These are phyloP conservation scores for Stereum hirsutum DNA, from an alignment of 1,284 basidiomycete genomes.

Conservation along the genomic window DNA sequence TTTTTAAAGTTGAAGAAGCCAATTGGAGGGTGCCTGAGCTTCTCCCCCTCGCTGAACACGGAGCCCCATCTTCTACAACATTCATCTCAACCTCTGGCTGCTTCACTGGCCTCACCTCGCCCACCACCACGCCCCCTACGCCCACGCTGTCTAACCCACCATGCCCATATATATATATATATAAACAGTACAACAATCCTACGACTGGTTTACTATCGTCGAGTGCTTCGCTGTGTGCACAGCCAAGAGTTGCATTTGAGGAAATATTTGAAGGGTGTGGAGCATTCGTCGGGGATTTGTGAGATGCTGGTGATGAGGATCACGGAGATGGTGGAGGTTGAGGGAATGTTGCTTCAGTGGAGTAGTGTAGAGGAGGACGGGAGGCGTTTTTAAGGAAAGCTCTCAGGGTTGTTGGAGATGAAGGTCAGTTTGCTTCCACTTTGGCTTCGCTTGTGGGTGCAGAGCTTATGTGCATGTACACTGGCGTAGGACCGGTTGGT, in stretches of 20 bases:
- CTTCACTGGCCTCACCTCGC: constrained; percentile 21
- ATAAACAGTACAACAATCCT: constrained; percentile 85
- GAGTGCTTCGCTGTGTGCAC: constrained; percentile 80
- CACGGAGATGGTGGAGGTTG: constrained; percentile 64
- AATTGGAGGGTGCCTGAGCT: neutral
- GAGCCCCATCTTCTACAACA: constrained; percentile 20
- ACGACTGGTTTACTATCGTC: constrained; percentile 86
- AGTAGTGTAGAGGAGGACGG: constrained; percentile 82
- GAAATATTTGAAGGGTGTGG: constrained; percentile 68
- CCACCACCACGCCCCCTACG: constrained; percentile 25
- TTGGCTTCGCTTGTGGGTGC: no score
- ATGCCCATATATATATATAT: constrained; percentile 80
- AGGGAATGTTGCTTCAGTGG: constrained; percentile 76
- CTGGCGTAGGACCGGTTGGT: constrained; percentile 65
- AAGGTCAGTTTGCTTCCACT: constrained; percentile 43
- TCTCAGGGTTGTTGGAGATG: constrained; percentile 80
- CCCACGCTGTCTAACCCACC: constrained; percentile 37
- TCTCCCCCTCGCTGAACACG: constrained; percentile 20
- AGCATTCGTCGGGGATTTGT: constrained; percentile 68
- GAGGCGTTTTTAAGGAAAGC: constrained; percentile 61
- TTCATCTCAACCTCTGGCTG: constrained; percentile 12
- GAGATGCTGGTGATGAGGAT: constrained; percentile 62
- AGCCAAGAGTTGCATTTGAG: constrained; percentile 88
- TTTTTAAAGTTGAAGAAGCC: constrained; percentile 4
- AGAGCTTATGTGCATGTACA: no score